Percentiles rank a stretch among this genome's conserved stretches.
Evolutionary conservation across 139 green algal genomes (phyloP).

Genomic region (Ulvella scutata): DNA sequence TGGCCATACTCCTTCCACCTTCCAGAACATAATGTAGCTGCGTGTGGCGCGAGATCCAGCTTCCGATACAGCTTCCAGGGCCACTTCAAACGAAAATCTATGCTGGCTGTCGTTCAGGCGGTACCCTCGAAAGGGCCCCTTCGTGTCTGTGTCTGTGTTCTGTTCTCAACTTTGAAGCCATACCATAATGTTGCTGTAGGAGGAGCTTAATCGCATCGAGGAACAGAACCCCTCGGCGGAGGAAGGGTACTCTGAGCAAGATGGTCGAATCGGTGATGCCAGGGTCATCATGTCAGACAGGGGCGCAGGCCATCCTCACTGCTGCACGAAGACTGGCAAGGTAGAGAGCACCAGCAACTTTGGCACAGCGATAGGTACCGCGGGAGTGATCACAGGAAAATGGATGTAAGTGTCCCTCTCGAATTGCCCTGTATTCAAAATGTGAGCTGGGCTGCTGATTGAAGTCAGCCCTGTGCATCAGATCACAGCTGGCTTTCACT

Average conservation of each 20-base stretch:
- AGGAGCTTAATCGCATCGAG: neutral
- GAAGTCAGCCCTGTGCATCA: too few species aligned
- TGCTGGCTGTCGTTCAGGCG: too few species aligned
- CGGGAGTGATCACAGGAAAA: slow-evolving; percentile 43
- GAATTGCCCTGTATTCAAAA: too few species aligned
- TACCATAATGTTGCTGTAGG: neutral
- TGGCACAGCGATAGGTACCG: neutral
- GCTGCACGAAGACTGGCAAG: neutral
- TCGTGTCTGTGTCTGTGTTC: too few species aligned
- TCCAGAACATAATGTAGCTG: too few species aligned
- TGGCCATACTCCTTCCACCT: too few species aligned
- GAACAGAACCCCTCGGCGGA: neutral
- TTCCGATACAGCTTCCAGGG: too few species aligned
- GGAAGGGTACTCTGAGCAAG: neutral
- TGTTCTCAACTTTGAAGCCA: neutral
- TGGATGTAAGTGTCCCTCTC: slow-evolving; percentile 71
- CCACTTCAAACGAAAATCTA: too few species aligned
- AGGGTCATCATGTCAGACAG: neutral
- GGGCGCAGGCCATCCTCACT: neutral
- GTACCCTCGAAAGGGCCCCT: too few species aligned
- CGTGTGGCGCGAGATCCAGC: too few species aligned
- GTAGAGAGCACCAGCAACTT: slow-evolving; percentile 2
- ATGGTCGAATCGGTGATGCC: neutral
- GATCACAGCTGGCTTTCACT: too few species aligned
- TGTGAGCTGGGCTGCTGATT: too few species aligned